Conservation (phyloP, 1,284 basidiomycete species). For the Ganoderma sp. region DNA sequence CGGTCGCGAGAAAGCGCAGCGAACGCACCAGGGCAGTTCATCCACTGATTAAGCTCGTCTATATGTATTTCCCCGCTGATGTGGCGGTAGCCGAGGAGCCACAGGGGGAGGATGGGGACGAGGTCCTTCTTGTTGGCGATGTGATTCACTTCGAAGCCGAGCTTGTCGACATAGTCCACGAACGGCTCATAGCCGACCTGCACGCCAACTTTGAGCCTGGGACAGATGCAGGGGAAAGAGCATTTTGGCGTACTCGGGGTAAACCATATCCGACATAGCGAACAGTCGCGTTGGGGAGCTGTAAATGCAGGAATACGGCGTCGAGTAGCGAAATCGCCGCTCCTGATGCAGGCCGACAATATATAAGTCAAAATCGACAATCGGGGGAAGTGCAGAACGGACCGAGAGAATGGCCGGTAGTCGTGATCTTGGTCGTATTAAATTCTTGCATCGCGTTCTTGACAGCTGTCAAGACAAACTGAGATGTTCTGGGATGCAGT, state of each 20-base stretch:
- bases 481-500: slow-evolving; percentile 38
- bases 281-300: slow-evolving; percentile 48
- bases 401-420: slow-evolving; percentile 50
- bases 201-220: neutral
- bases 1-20: neutral
- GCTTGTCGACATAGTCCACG: slow-evolving; percentile 61
- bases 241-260: slow-evolving; percentile 50
- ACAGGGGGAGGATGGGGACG: slow-evolving; percentile 41
- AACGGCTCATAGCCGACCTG: slow-evolving; percentile 57
- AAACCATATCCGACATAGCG: slow-evolving; percentile 52
- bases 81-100: slow-evolving; percentile 58
- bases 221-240: neutral
- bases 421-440: slow-evolving; percentile 40
- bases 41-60: slow-evolving; percentile 52
- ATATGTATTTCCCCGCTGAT: slow-evolving; percentile 67
- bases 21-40: slow-evolving; percentile 49
- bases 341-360: slow-evolving; percentile 31
- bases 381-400: slow-evolving; percentile 1
- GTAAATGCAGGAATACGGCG: slow-evolving; percentile 51
- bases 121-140: slow-evolving; percentile 40
- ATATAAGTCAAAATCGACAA: slow-evolving; percentile 29
- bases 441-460: slow-evolving; percentile 39
- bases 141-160: slow-evolving; percentile 33
- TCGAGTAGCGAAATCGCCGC: slow-evolving; percentile 55
- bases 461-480: slow-evolving; percentile 45